phyloP scores from a whole-genome alignment of 2,329 filamentous ascomycete genomes.

The Coniochaeta hoffmannii region DNA sequence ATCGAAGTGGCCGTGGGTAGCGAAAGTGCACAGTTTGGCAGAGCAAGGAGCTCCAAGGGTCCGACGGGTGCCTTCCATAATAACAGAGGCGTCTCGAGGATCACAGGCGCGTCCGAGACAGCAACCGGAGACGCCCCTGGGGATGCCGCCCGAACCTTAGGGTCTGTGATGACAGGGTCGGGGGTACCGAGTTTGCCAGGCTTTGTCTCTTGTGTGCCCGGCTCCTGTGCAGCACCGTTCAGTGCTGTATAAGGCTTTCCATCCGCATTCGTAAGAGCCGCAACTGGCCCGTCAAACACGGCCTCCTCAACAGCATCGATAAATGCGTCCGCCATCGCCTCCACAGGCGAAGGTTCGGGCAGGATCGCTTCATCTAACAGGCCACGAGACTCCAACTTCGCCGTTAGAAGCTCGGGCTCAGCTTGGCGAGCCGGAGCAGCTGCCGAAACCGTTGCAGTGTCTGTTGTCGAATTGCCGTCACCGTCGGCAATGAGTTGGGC shows the following conservation, averaged over 20 bases:
- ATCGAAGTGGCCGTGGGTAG: not conserved
- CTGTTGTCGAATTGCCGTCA: not conserved
- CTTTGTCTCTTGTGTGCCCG: not conserved
- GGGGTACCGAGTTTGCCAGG: not conserved
- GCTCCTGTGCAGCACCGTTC: not conserved
- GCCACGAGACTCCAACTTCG: not conserved
- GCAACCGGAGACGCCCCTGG: not conserved
- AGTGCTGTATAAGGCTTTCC: not conserved
- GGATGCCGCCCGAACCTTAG: too few relatives aligned
- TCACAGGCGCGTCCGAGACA: not conserved
- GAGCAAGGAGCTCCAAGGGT: slow-evolving; percentile 38
- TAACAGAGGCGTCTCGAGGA: not conserved
- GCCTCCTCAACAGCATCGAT: not conserved
- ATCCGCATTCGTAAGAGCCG: not conserved
- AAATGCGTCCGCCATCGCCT: not conserved
- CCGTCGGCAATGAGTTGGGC: slow-evolving; percentile 21
- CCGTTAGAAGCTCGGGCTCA: not conserved
- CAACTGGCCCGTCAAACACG: too few relatives aligned
- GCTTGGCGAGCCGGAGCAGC: not conserved
- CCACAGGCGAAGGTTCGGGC: not conserved
- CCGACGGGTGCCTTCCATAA: slow-evolving; percentile 31
- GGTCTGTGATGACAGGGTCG: not conserved
- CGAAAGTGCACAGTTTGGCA: slow-evolving; percentile 39
- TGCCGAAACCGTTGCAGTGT: not conserved
- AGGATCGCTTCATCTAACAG: not conserved